These are phyloP conservation scores for Desmodesmus armatus DNA, from an alignment of 139 green algal genomes.

Conservation along the genomic window DNA sequence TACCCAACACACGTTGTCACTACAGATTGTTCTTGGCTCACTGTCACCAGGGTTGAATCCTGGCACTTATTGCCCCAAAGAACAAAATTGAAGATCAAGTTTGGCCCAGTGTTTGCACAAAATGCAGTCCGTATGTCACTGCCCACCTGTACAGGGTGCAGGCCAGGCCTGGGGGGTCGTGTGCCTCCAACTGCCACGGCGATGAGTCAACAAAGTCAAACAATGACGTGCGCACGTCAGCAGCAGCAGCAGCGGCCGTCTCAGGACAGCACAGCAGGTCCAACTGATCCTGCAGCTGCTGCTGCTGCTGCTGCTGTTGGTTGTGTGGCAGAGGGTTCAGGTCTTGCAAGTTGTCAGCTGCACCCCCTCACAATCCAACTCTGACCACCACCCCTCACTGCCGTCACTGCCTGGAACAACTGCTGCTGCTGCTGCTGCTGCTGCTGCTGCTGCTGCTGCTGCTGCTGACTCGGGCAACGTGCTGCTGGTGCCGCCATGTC, in stretches of 20 bases:
- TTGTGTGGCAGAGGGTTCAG: too few relatives aligned
- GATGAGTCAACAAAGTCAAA: conserved; percentile 40
- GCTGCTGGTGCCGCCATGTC: neutral
- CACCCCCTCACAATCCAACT: too few relatives aligned
- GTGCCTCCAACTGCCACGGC: neutral
- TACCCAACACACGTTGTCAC: too few relatives aligned
- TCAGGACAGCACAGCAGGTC: conserved; percentile 33
- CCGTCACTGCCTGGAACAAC: neutral
- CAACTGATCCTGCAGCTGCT: conserved; percentile 13
- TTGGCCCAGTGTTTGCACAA: too few relatives aligned
- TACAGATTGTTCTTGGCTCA: too few relatives aligned
- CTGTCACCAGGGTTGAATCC: too few relatives aligned
- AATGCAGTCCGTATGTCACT: too few relatives aligned
- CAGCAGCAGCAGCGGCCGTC: conserved; percentile 5
- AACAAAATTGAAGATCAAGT: too few relatives aligned
- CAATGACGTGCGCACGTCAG: conserved; percentile 2
- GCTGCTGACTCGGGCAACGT: neutral
- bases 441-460: neutral
- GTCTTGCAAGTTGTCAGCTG: too few relatives aligned
- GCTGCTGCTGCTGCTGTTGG: neutral
- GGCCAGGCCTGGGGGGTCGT: neutral
- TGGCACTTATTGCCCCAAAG: too few relatives aligned
- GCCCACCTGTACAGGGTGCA: neutral
- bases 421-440: neutral
- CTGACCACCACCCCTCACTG: too few relatives aligned